Conservation (phyloP, 441 rosid species). For the California macrophylla region DNA sequence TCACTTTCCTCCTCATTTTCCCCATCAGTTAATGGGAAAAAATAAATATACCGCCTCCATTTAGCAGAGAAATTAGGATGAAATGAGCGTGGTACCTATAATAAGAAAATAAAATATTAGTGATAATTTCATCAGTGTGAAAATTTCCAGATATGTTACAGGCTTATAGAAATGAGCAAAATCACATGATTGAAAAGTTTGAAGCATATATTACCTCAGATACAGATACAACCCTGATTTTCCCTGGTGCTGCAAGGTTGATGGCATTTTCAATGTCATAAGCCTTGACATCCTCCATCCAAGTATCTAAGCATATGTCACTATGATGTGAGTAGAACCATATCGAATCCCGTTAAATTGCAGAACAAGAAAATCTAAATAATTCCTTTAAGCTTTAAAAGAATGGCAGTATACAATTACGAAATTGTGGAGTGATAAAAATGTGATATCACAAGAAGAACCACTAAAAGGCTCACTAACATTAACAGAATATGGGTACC, state of each 20-base stretch:
- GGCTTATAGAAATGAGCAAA: neutral
- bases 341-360: neutral
- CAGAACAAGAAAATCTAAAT: neutral
- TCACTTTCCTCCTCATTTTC: constrained; percentile 30
- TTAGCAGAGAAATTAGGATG: constrained; percentile 96
- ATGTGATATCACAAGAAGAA: neutral
- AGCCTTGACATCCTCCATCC: constrained; percentile 70
- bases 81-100: constrained; percentile 76
- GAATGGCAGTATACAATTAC: neutral
- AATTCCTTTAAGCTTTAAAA: neutral
- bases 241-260: constrained; percentile 57
- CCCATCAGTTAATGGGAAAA: constrained; percentile 59
- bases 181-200: neutral
- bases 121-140: neutral
- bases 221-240: constrained; percentile 57
- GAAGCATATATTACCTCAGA: constrained; percentile 42
- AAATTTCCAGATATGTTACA: neutral
- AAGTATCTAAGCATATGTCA: constrained; percentile 54
- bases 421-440: neutral
- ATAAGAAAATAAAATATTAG: constrained; percentile 8
- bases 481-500: neutral
- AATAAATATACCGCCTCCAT: constrained; percentile 88
- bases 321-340: constrained; percentile 6
- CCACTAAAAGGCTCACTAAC: neutral
- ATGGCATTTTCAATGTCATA: constrained; percentile 52